Evolutionary conservation across 1,284 basidiomycete genomes (phyloP).

Genomic region (Ganoderma multipileum): DNA sequence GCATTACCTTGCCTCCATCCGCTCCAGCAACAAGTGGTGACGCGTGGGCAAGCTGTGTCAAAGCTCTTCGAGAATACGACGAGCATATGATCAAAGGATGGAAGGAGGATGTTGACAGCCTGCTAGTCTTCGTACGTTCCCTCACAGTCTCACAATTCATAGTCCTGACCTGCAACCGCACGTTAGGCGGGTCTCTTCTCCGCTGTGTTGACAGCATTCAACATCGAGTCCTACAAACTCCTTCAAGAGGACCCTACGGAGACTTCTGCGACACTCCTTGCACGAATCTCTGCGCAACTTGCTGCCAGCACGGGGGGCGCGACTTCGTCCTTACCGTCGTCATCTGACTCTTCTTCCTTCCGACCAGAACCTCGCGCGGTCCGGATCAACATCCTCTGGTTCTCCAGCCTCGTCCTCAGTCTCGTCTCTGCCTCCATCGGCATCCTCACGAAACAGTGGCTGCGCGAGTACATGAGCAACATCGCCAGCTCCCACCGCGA

Average conservation of each 20-base stretch:
- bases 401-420: slow-evolving; percentile 35
- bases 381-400: slow-evolving; percentile 36
- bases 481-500: slow-evolving; percentile 28
- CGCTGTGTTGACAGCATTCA: slow-evolving; percentile 35
- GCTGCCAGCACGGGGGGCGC: neutral
- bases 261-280: slow-evolving; percentile 13
- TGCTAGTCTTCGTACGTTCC: slow-evolving; percentile 33
- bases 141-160: neutral
- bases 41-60: slow-evolving; percentile 29
- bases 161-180: neutral
- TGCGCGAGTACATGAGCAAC: slow-evolving; percentile 30
- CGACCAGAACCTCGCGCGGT: slow-evolving; percentile 12
- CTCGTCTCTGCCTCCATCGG: slow-evolving; percentile 34
- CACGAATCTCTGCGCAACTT: slow-evolving; percentile 18
- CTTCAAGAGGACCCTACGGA: slow-evolving; percentile 31
- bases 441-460: slow-evolving; percentile 36
- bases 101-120: slow-evolving; percentile 35
- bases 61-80: slow-evolving; percentile 29
- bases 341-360: slow-evolving; percentile 3
- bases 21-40: neutral
- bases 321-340: neutral
- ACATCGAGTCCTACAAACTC: slow-evolving; percentile 31
- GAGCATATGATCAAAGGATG: slow-evolving; percentile 28
- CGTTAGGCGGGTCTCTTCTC: slow-evolving; percentile 36
- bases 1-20: neutral